These are phyloP conservation scores for Lentithecium fluviatile DNA, from an alignment of 495 filamentous ascomycete species.

Conservation along the genomic window DNA sequence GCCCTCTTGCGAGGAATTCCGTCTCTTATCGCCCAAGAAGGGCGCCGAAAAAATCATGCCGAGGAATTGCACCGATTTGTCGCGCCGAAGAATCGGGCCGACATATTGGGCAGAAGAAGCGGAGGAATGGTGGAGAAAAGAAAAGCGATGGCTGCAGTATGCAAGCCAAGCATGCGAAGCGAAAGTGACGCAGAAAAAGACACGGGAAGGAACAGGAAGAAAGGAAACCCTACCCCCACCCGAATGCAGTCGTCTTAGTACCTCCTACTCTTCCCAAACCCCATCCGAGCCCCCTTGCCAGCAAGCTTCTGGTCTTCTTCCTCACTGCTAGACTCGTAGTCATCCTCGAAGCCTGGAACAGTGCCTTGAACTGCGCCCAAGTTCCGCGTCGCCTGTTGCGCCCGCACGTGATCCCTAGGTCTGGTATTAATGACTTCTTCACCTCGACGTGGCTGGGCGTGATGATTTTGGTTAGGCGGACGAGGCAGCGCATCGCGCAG, in stretches of 20 bases:
- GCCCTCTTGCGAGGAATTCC: not conserved
- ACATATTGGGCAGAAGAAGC: too few species aligned
- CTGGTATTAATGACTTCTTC: slow-evolving; percentile 16
- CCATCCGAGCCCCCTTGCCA: slow-evolving; percentile 13
- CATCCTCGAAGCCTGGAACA: slow-evolving; percentile 17
- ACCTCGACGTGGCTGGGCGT: slow-evolving; percentile 7
- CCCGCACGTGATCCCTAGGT: not conserved
- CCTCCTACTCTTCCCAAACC: slow-evolving; percentile 15
- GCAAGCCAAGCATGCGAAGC: not conserved
- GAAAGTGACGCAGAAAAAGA: not conserved
- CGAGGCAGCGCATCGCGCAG: slow-evolving; percentile 19
- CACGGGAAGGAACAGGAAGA: not conserved
- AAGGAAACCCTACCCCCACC: not conserved
- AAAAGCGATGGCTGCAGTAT: not conserved
- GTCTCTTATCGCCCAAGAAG: not conserved
- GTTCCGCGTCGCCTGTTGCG: slow-evolving; percentile 14
- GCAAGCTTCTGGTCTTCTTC: slow-evolving; percentile 16
- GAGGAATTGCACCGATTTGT: too few species aligned
- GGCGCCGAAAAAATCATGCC: too few species aligned
- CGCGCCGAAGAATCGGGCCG: too few species aligned
- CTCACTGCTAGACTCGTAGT: slow-evolving; percentile 3
- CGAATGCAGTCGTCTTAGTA: not conserved
- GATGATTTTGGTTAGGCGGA: not conserved
- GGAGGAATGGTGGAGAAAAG: too few species aligned
- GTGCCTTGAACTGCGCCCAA: slow-evolving; percentile 14